A percentile compares a stretch with the other conserved stretches of the same genome.
phyloP scores from a whole-genome alignment of 2,329 filamentous ascomycete species.

The Zymoseptoria passerinii region DNA sequence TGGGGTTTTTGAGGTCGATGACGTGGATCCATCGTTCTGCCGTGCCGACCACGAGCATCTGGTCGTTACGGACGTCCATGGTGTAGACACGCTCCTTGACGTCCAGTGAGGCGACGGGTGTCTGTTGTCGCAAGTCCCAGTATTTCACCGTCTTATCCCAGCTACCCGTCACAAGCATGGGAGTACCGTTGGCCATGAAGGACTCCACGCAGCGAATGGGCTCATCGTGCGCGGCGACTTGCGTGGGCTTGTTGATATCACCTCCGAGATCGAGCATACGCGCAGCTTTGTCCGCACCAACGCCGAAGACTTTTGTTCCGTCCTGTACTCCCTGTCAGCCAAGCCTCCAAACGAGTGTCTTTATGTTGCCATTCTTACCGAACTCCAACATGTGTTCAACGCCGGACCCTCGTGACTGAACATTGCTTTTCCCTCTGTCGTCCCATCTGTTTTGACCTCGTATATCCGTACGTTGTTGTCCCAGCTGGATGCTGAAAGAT shows the following conservation, averaged over 20 bases:
- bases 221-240: slow-evolving; percentile 77
- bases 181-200: slow-evolving; percentile 51
- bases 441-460: slow-evolving; percentile 69
- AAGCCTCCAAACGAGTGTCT: too few relatives aligned
- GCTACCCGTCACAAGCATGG: slow-evolving; percentile 84
- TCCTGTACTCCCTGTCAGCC: slow-evolving; percentile 52
- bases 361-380: slow-evolving; percentile 47
- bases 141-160: slow-evolving; percentile 90
- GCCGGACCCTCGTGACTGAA: slow-evolving; percentile 84
- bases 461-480: slow-evolving; percentile 98
- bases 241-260: slow-evolving; percentile 38
- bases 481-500: slow-evolving; percentile 88
- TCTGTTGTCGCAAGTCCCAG: slow-evolving; percentile 66
- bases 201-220: slow-evolving; percentile 69
- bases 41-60: slow-evolving; percentile 83
- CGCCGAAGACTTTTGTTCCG: slow-evolving; percentile 78
- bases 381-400: slow-evolving; percentile 77
- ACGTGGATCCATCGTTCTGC: slow-evolving; percentile 96
- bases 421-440: slow-evolving; percentile 74
- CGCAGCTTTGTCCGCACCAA: slow-evolving; percentile 82
- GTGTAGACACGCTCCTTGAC: slow-evolving; percentile 78
- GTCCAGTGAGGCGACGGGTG: slow-evolving; percentile 56
- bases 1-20: slow-evolving; percentile 79
- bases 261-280: slow-evolving; percentile 75
- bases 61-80: slow-evolving; percentile 68